phyloP scores from a whole-genome alignment of 805 yeast species.

The Grigorovia transvaalensis region DNA sequence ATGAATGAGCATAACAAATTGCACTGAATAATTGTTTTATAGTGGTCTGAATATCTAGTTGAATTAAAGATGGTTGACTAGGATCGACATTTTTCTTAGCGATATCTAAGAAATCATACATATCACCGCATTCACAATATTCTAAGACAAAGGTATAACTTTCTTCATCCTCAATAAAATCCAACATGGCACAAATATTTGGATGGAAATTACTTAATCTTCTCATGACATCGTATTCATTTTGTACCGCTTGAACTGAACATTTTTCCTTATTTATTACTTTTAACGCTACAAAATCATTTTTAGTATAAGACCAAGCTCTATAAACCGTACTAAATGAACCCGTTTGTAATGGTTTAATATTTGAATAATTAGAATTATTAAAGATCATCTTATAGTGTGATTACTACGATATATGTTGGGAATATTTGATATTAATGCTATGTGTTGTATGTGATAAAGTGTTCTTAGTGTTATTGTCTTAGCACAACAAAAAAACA shows the following conservation, averaged over 20 bases:
- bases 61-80: conserved; percentile 7
- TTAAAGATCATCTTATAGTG: not conserved
- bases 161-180: conserved; percentile 44
- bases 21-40: conserved; percentile 44
- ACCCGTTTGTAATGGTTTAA: conserved; percentile 23
- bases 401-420: too few relatives aligned
- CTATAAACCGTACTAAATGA: conserved; percentile 26
- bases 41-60: conserved; percentile 28
- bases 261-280: conserved; percentile 17
- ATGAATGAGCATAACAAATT: conserved; percentile 43
- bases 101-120: conserved; percentile 41
- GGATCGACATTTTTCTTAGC: conserved; percentile 12
- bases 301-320: conserved; percentile 16
- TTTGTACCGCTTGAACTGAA: conserved; percentile 8
- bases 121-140: conserved; percentile 55
- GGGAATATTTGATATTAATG: too few relatives aligned
- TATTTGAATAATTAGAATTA: conserved; percentile 10
- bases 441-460: too few relatives aligned
- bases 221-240: conserved; percentile 29
- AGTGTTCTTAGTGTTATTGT: too few relatives aligned
- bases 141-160: conserved; percentile 52
- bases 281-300: conserved; percentile 23
- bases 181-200: conserved; percentile 49
- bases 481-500: too few relatives aligned
- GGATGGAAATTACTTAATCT: conserved; percentile 34